Conservation (phyloP, 176 grass and related monocot genomes). For the Microstegium vimineum region DNA sequence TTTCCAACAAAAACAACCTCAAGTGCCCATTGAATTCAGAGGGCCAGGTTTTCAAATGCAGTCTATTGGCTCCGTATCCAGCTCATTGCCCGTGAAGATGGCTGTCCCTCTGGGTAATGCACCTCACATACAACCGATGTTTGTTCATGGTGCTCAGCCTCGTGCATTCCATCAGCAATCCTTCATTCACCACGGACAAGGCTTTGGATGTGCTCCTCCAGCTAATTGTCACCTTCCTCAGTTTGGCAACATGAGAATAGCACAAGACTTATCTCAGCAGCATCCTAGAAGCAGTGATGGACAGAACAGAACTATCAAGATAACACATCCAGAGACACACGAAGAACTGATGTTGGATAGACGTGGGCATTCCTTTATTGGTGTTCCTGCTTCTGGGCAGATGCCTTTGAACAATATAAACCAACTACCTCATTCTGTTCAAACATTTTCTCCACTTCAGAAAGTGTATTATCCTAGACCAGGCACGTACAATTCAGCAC, state of each 20-base stretch:
- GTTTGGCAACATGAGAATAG: constrained; percentile 51
- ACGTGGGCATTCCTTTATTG: constrained; percentile 17
- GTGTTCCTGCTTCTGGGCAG: constrained; percentile 33
- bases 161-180: constrained; percentile 58
- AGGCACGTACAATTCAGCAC: constrained; percentile 32
- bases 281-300: constrained; percentile 37
- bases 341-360: constrained; percentile 81
- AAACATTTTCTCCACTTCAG: constrained; percentile 35
- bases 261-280: constrained; percentile 37
- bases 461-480: constrained; percentile 44
- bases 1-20: constrained; percentile 55
- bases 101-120: constrained; percentile 43
- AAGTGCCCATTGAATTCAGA: constrained; percentile 45
- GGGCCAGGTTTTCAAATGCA: constrained; percentile 45
- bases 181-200: constrained; percentile 77
- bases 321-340: constrained; percentile 84
- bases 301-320: constrained; percentile 62
- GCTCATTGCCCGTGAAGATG: constrained; percentile 59
- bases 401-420: constrained; percentile 40
- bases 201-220: constrained; percentile 50
- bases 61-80: constrained; percentile 39
- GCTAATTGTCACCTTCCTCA: constrained; percentile 45
- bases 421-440: constrained; percentile 33
- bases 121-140: constrained; percentile 47
- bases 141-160: constrained; percentile 52